These are phyloP conservation scores for Pyricularia pennisetigena DNA, from an alignment of 2,329 filamentous ascomycete genomes.

Conservation along the genomic window DNA sequence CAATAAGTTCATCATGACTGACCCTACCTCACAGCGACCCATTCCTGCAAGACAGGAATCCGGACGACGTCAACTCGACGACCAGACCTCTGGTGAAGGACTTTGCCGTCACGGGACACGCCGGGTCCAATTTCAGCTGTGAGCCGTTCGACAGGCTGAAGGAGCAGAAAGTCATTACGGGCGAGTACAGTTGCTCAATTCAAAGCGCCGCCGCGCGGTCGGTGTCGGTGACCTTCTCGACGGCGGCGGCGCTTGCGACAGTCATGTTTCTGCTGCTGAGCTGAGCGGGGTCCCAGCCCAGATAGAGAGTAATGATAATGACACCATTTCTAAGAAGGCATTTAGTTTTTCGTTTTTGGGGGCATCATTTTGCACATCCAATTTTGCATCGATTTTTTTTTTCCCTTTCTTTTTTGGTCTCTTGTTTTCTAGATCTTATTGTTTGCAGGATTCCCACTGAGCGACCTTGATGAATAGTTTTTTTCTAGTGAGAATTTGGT, in stretches of 20 bases:
- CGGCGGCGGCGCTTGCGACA: not conserved
- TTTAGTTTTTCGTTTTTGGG: not conserved
- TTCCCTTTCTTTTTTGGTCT: no score
- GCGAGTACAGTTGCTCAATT: not conserved
- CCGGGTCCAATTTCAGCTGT: constrained; percentile 1
- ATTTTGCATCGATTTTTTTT: not conserved
- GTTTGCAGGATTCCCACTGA: not conserved
- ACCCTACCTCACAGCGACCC: not conserved
- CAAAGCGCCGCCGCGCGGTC: not conserved
- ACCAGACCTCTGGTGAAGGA: not conserved
- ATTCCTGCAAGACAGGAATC: not conserved
- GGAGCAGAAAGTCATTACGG: not conserved
- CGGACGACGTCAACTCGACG: not conserved
- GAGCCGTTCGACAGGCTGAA: not conserved
- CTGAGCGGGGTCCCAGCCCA: not conserved
- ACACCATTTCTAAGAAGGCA: not conserved
- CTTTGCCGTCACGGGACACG: not conserved
- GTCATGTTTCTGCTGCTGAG: not conserved
- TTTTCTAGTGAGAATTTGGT: not conserved
- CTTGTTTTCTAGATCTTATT: not conserved
- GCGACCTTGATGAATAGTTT: not conserved
- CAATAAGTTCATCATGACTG: not conserved
- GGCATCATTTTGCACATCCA: not conserved
- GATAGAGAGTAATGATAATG: not conserved
- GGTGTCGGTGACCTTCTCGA: not conserved